These are phyloP conservation scores for Hondaea fermentalgiana DNA, from an alignment of 108 stramenopile genomes.

Conservation along the genomic window DNA sequence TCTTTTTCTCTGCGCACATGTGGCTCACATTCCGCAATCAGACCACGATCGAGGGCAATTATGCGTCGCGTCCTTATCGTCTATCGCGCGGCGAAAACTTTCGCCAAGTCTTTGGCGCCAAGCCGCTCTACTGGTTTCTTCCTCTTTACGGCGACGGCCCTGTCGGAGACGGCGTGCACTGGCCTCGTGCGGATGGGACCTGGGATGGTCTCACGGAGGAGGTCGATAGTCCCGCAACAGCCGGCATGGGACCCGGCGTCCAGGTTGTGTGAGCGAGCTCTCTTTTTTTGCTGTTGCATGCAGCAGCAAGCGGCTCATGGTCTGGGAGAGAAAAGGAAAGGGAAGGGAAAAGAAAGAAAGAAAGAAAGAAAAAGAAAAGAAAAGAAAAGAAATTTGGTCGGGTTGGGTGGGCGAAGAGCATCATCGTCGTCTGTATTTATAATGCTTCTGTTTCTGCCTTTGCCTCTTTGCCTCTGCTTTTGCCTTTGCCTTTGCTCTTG, in stretches of 20 bases:
- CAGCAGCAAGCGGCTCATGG: neutral
- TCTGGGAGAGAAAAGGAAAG: neutral
- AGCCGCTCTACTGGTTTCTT: neutral
- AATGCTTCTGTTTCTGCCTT: too few relatives aligned
- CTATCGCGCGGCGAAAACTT: neutral
- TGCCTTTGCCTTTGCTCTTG: too few relatives aligned
- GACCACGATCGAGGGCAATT: neutral
- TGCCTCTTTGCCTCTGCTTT: too few relatives aligned
- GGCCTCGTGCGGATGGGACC: neutral
- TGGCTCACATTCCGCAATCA: neutral
- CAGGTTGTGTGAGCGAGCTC: too few relatives aligned
- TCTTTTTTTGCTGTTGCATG: too few relatives aligned
- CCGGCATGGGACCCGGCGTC: neutral
- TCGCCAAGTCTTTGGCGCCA: neutral
- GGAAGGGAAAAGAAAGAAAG: neutral
- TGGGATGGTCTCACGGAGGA: neutral
- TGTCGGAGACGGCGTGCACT: conserved; percentile 2
- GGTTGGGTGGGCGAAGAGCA: neutral
- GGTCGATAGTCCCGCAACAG: neutral
- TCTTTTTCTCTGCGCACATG: neutral
- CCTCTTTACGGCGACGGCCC: conserved; percentile 4
- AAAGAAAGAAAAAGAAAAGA: neutral
- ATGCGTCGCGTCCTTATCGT: neutral
- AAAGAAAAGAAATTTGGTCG: neutral
- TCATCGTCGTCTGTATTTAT: too few relatives aligned